Evolutionary conservation across 768 basidiomycete species (phyloP), one percentile per base, ranked within the genome.

Genomic region (Obba rivulosa): DNA sequence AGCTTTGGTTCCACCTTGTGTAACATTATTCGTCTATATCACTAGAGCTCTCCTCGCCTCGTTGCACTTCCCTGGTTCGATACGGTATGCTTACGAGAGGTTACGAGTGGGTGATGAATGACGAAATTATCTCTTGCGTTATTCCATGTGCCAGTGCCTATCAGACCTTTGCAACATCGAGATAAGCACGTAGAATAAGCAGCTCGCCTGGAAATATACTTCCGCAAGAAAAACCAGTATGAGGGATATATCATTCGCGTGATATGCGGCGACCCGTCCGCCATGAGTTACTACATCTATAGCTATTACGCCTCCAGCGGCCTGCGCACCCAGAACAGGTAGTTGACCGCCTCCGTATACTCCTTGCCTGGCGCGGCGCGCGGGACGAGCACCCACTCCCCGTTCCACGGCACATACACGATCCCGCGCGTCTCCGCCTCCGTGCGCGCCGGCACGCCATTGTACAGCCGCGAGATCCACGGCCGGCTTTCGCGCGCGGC

Each of bases 241-340:
- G n/a, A n/a, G n/a, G n/a, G n/a, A n/a, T n/a, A n/a, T n/a, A n/a
- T n/a, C n/a, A n/a, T n/a, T n/a, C n/a, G n/a, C n/a, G n/a, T n/a
- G n/a, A n/a, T 18, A 8, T 9, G 41, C 41, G 16, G 23, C 4
- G 22, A 18, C 24, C 41, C 41, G 20, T 16, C n/a, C n/a, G n/a
- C n/a, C n/a, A n/a, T 42, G 7, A 14, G 41, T 25, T n/a, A 23
- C 5, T 10, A 43, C 18, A 25, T 36, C 11, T 21, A 22, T 25
- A 28, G 16, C n/a, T n/a, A 14, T 5, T 21, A 39, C 37, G 48
- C 54, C 39, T 55, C 57, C 25, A 43, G 31, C 10, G 90, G 87
- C 54, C 81, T 87, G 21, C 89, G 73, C n/a, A 83, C 84, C 89
- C 91, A 92, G 65, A 92, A 90, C 54, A 92, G 53, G 65, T 92